A percentile compares a stretch with the other conserved stretches of the same genome.
These are phyloP conservation scores for Leptographium galeiforme DNA, from an alignment of 2,329 filamentous ascomycete genomes.

Conservation along the genomic window DNA sequence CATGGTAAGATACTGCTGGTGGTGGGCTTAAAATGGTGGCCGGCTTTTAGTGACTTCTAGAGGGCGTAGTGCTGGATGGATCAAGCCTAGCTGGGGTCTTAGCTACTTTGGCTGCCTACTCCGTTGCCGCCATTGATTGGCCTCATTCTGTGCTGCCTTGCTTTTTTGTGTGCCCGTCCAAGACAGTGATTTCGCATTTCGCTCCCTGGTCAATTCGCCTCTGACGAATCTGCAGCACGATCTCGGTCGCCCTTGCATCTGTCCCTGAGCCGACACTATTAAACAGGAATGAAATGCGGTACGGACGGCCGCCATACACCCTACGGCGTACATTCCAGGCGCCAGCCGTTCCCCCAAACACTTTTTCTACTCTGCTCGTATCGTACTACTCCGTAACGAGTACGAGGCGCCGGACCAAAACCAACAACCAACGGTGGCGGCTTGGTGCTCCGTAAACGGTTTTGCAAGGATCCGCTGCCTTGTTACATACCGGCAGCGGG, in stretches of 20 bases:
- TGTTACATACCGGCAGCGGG: neutral
- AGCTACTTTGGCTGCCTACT: neutral
- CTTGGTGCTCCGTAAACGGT: neutral
- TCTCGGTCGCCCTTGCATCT: neutral
- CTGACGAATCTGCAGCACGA: neutral
- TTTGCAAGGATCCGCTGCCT: neutral
- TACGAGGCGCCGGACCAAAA: neutral
- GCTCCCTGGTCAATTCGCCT: neutral
- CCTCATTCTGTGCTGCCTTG: neutral
- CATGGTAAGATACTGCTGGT: neutral
- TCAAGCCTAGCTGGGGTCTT: neutral
- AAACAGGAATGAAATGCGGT: too few species aligned
- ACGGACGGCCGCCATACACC: too few species aligned
- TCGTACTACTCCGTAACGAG: too few species aligned
- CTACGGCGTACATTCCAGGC: too few species aligned
- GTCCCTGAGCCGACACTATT: neutral
- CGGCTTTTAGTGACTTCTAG: slow-evolving; percentile 21
- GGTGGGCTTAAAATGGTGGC: neutral
- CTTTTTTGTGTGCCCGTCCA: neutral
- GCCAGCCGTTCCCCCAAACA: too few species aligned
- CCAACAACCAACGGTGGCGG: neutral
- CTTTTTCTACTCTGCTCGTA: too few species aligned
- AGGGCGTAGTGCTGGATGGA: neutral
- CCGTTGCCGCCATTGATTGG: neutral
- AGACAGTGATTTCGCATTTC: neutral